Conservation (phyloP, 2,329 filamentous ascomycete genomes). For the Diaporthe amygdali region DNA sequence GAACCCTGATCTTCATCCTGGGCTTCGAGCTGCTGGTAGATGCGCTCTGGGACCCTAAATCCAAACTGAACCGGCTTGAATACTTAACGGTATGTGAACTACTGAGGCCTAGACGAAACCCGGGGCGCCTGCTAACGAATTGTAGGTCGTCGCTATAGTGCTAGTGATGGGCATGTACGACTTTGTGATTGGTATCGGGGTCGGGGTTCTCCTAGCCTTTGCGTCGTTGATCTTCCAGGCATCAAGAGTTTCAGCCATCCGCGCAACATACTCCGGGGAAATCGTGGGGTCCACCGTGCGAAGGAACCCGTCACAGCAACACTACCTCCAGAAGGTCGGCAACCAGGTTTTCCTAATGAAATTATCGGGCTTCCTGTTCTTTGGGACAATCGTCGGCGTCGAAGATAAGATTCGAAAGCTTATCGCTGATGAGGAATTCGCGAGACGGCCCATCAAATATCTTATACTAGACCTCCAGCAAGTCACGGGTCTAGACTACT, state of each 20-base stretch:
- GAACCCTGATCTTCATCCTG: conserved; percentile 90
- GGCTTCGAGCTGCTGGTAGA: conserved; percentile 92
- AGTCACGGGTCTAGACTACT: conserved; percentile 94
- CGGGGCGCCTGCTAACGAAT: conserved; percentile 29
- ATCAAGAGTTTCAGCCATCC: conserved; percentile 85
- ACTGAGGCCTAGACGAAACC: neutral
- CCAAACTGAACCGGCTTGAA: conserved; percentile 84
- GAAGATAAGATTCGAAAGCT: conserved; percentile 85
- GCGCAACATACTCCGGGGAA: conserved; percentile 87
- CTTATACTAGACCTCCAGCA: conserved; percentile 87
- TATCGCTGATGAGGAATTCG: conserved; percentile 83
- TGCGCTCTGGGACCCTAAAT: conserved; percentile 85
- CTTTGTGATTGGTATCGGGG: conserved; percentile 91
- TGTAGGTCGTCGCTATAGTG: conserved; percentile 80
- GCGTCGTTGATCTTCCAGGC: conserved; percentile 91
- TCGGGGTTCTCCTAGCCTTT: conserved; percentile 91
- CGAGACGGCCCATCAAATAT: conserved; percentile 81
- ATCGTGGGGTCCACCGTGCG: conserved; percentile 92
- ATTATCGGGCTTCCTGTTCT: conserved; percentile 94
- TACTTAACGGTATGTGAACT: conserved; percentile 75
- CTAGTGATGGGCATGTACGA: conserved; percentile 96
- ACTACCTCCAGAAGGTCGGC: conserved; percentile 84
- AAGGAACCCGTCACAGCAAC: conserved; percentile 85
- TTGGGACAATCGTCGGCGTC: conserved; percentile 94
- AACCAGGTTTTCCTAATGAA: conserved; percentile 91